Evolutionary conservation across 495 filamentous ascomycete genomes (phyloP), one percentile per base, ranked within the genome.

Genomic region (Penicillium nucicola): DNA sequence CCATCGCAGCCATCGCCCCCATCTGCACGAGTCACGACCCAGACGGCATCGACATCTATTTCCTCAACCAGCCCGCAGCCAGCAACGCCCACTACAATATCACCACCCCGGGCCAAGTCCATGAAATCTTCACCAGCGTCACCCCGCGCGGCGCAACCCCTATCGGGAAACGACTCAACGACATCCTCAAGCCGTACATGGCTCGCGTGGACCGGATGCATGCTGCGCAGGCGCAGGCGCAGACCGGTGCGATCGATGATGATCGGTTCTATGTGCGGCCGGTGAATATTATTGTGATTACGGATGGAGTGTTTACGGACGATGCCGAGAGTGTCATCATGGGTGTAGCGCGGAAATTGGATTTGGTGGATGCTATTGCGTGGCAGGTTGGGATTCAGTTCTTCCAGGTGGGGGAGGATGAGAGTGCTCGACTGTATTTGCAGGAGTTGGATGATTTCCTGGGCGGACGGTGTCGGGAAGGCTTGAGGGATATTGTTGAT

Each of bases 331-430:
- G 70, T 39, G 76, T 87, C 9, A 85, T 98, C 49, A 71, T 88
- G 10, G 60, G 66, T 7, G 75, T 79, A 0, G 93, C 91, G 0
- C 74, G 79, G 66, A 80, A 79, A 52, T 74, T 98, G 18, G 92
- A 97, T 62, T 14, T 64, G 86, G 10, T 28, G 4, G 77, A 84
- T 30, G 92, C 91, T 0, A 82, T 85, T 28, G 78, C 89, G 19
- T 88, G 89, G 77, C 93, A 98, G 71, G 75, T 97, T 11, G 93
- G 95, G 11, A 84, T 98, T 48, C 93, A 98, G 69, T 97, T 98
- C 71, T 93, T 98, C 72, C 93, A 98, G 72, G 87, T 97, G 45
- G 93, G 93, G 40, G 77, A 82, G 25, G 90, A 96, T 58, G 55
- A 66, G 5, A 70, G 56, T 0, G 93, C 91, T 0, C 71, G 71